These are phyloP conservation scores for Hyaloscypha variabilis DNA, from an alignment of 495 filamentous ascomycete species.

Conservation along the genomic window DNA sequence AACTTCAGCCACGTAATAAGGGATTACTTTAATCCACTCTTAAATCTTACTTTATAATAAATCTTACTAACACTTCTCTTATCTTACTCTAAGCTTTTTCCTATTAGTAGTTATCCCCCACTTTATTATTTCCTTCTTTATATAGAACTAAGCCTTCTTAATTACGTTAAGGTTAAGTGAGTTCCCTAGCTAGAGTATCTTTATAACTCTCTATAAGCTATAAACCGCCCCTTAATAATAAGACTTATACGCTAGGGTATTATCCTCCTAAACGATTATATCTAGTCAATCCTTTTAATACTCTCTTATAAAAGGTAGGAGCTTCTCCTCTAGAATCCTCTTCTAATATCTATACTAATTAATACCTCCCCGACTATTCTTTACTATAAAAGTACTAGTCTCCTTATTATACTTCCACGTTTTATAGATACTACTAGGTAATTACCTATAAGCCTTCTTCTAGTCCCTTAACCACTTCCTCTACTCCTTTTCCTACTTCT, in stretches of 20 bases:
- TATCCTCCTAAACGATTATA: constrained; percentile 34
- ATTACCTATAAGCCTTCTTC: no score
- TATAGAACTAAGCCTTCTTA: constrained; percentile 35
- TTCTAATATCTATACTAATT: constrained; percentile 31
- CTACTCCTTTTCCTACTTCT: constrained; percentile 26
- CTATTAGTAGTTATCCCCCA: constrained; percentile 27
- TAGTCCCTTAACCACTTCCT: no score
- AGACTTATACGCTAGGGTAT: constrained; percentile 30
- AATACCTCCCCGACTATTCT: constrained; percentile 22
- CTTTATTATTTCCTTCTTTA: constrained; percentile 39
- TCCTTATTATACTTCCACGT: constrained; percentile 30
- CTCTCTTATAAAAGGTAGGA: constrained; percentile 38
- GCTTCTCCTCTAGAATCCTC: constrained; percentile 33
- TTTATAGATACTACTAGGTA: constrained; percentile 14
- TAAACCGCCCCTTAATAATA: constrained; percentile 30
- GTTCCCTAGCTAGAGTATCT: constrained; percentile 36
- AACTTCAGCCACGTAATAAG: constrained; percentile 35
- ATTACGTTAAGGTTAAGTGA: constrained; percentile 40
- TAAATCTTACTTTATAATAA: constrained; percentile 32
- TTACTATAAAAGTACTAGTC: constrained; percentile 31
- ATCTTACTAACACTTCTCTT: constrained; percentile 31
- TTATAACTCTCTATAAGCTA: constrained; percentile 22
- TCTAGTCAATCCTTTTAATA: constrained; percentile 20
- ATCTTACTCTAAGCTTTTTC: constrained; percentile 19
- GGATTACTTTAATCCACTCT: constrained; percentile 38